These are phyloP conservation scores for Bisporella sp. DNA, from an alignment of 2,329 filamentous ascomycete genomes.

Conservation along the genomic window DNA sequence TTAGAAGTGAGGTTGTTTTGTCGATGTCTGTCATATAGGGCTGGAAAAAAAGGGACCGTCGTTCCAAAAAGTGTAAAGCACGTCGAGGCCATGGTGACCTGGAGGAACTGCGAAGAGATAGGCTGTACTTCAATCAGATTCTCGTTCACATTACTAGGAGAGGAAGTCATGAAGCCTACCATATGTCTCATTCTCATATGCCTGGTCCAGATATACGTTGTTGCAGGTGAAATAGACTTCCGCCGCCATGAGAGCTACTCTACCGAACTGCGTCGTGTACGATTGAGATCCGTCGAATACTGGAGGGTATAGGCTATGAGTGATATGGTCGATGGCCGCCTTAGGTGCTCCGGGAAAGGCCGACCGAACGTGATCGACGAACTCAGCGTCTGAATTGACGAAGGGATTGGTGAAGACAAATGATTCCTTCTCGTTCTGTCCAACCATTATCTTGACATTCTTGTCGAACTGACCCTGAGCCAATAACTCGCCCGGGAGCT, in stretches of 20 bases:
- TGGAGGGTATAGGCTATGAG: slow-evolving; percentile 40
- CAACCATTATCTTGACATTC: slow-evolving; percentile 36
- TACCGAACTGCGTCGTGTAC: slow-evolving; percentile 38
- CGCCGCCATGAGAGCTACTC: slow-evolving; percentile 34
- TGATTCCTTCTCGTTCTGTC: slow-evolving; percentile 37
- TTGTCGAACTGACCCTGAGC: slow-evolving; percentile 36
- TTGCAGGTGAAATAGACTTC: slow-evolving; percentile 45
- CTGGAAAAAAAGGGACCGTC: too few relatives aligned
- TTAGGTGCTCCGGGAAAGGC: slow-evolving; percentile 12
- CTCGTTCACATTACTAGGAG: too few relatives aligned
- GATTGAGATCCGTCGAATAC: slow-evolving; percentile 34
- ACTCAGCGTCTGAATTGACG: slow-evolving; percentile 7
- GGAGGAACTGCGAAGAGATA: too few relatives aligned
- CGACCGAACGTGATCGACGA: slow-evolving; percentile 6
- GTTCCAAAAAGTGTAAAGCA: too few relatives aligned
- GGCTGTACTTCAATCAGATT: too few relatives aligned
- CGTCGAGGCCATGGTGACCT: too few relatives aligned
- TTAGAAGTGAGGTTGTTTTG: too few relatives aligned
- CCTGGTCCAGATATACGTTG: slow-evolving; percentile 40
- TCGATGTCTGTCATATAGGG: too few relatives aligned
- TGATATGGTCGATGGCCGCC: slow-evolving; percentile 33
- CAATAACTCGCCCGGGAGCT: slow-evolving; percentile 38
- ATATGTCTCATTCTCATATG: slow-evolving; percentile 39
- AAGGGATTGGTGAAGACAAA: slow-evolving; percentile 33
- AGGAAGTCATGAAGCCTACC: too few relatives aligned